Conservation (phyloP, 208 protist genomes). For the Leishmania aethiopica region DNA sequence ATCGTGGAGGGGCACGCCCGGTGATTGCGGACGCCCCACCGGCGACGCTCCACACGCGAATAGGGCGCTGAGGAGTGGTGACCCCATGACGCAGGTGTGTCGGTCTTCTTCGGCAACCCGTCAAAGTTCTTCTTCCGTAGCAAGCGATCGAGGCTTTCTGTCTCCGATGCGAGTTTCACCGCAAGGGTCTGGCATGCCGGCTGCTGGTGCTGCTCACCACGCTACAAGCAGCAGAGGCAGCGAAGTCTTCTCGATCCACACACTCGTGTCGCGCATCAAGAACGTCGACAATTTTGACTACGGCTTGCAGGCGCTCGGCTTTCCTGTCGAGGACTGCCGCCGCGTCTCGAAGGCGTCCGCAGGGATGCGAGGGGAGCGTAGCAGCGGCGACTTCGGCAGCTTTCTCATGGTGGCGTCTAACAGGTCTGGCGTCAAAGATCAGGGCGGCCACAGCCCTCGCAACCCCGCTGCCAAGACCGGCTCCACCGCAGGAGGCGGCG, state of each 20-base stretch:
- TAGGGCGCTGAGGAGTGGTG: not conserved
- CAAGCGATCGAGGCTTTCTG: not conserved
- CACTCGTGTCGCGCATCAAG: constrained; percentile 20
- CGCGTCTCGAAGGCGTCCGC: not conserved
- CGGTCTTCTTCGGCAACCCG: not conserved
- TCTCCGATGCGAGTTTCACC: not conserved
- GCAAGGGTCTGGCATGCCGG: not conserved
- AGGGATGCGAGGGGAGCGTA: not conserved
- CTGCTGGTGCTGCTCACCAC: too few species aligned
- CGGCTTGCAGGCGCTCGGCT: constrained; percentile 45
- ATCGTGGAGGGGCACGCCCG: not conserved
- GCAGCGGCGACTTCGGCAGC: constrained; percentile 8
- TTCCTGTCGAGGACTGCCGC: constrained; percentile 29
- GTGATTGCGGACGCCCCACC: not conserved
- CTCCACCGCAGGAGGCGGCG: not conserved
- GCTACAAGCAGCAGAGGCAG: constrained; percentile 23
- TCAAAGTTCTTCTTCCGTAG: not conserved
- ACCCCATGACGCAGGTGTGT: not conserved
- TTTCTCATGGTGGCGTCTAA: constrained; percentile 9
- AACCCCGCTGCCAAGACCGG: too few species aligned
- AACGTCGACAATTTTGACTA: constrained; percentile 50
- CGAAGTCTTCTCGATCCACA: constrained; percentile 24
- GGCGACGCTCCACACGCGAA: not conserved
- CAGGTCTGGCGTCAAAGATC: not conserved
- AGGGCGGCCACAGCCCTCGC: not conserved